phyloP scores from a whole-genome alignment of 371 early-diverging fungal species.

The Mucor lusitanicus region DNA sequence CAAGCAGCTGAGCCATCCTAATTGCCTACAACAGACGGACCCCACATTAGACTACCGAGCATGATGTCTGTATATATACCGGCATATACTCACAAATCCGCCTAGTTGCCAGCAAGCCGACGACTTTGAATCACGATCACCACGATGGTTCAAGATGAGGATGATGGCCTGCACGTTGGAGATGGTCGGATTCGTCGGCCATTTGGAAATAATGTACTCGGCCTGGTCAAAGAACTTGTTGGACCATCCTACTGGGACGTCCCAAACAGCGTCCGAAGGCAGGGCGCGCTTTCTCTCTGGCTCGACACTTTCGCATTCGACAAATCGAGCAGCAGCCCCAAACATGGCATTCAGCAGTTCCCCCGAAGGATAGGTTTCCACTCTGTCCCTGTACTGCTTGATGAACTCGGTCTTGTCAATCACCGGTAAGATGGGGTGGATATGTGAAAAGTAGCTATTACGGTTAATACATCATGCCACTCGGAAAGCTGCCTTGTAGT shows the following conservation, averaged over 20 bases:
- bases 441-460: conserved; percentile 39
- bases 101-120: conserved; percentile 42
- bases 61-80: neutral
- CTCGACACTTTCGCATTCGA: conserved; percentile 34
- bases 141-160: conserved; percentile 37
- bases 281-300: conserved; percentile 5
- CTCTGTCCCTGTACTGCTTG: conserved; percentile 38
- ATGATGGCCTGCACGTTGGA: conserved; percentile 44
- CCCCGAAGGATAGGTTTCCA: conserved; percentile 27
- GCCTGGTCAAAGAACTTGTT: conserved; percentile 45
- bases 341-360: conserved; percentile 49
- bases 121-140: conserved; percentile 36
- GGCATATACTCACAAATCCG: conserved; percentile 28
- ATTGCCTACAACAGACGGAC: conserved; percentile 2
- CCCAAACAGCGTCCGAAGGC: conserved; percentile 38
- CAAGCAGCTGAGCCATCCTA: conserved; percentile 34
- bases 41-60: neutral
- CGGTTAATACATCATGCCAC: too few species aligned
- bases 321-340: conserved; percentile 48
- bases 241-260: conserved; percentile 44
- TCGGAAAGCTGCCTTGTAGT: too few species aligned
- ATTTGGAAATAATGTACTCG: conserved; percentile 24
- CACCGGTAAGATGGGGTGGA: conserved; percentile 45
- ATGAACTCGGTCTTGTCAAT: conserved; percentile 43
- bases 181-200: conserved; percentile 23